These are phyloP conservation scores for Teunomyces funiuensis DNA, from an alignment of 805 yeast genomes.

Conservation along the genomic window DNA sequence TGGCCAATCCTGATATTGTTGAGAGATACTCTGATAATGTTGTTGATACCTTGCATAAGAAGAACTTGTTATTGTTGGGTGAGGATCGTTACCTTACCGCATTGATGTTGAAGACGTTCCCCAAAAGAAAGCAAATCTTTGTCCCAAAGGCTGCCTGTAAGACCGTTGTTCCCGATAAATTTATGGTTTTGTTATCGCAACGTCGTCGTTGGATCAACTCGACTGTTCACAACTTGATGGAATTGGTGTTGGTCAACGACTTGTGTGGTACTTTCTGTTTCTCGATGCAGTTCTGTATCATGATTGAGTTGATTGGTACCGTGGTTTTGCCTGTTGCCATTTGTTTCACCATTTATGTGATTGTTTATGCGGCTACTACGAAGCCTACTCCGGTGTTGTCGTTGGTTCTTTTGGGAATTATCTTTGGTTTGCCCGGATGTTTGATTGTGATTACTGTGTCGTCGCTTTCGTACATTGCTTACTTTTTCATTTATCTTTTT, in stretches of 20 bases:
- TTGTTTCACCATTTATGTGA: constrained; percentile 76
- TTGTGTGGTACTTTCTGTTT: constrained; percentile 93
- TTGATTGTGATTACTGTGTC: constrained; percentile 81
- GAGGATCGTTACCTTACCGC: constrained; percentile 88
- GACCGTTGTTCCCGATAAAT: constrained; percentile 83
- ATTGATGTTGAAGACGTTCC: constrained; percentile 84
- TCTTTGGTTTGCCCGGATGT: constrained; percentile 83
- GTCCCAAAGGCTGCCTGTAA: constrained; percentile 91
- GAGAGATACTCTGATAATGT: constrained; percentile 88
- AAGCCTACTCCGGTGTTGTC: constrained; percentile 78
- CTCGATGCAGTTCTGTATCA: constrained; percentile 90
- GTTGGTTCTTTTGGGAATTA: constrained; percentile 68
- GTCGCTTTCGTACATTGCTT: constrained; percentile 64
- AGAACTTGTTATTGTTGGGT: constrained; percentile 81
- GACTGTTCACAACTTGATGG: constrained; percentile 89
- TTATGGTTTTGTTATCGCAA: constrained; percentile 79
- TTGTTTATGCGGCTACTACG: constrained; percentile 66
- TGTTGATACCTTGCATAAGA: constrained; percentile 78
- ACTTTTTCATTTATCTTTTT: constrained; percentile 74
- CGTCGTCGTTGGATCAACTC: constrained; percentile 97
- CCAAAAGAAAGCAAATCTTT: constrained; percentile 82
- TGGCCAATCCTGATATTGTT: constrained; percentile 91
- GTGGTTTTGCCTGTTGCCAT: constrained; percentile 87
- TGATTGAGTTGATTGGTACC: constrained; percentile 83
- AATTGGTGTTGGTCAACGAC: constrained; percentile 77